phyloP scores from a whole-genome alignment of 2,329 filamentous ascomycete species.

The Aspergillus novofumigatus region DNA sequence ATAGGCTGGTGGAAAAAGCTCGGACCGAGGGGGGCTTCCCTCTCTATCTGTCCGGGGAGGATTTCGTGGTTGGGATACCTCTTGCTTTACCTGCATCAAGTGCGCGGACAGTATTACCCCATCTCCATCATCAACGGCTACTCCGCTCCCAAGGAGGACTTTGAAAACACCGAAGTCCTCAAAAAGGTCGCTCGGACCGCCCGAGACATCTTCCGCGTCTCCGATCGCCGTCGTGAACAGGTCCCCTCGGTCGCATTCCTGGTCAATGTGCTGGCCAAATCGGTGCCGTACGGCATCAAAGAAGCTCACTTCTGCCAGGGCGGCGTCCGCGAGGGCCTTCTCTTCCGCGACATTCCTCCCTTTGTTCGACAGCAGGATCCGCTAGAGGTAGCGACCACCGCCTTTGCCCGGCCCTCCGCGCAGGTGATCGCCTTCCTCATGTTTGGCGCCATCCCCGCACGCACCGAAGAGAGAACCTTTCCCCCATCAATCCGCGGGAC shows the following conservation, averaged over 20 bases:
- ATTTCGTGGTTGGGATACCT: slow-evolving; percentile 83
- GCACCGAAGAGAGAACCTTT: slow-evolving; percentile 14
- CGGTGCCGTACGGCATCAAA: slow-evolving; percentile 62
- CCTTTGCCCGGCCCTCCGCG: slow-evolving; percentile 46
- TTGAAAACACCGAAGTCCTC: slow-evolving; percentile 23
- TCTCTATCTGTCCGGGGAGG: slow-evolving; percentile 84
- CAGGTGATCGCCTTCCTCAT: slow-evolving; percentile 47
- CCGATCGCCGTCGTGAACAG: slow-evolving; percentile 69
- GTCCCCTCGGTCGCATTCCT: slow-evolving; percentile 79
- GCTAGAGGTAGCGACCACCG: slow-evolving; percentile 56
- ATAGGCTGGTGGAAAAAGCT: slow-evolving; percentile 44
- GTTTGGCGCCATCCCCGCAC: slow-evolving; percentile 43
- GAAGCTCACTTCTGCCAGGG: slow-evolving; percentile 78
- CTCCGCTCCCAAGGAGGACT: slow-evolving; percentile 46
- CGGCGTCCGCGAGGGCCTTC: slow-evolving; percentile 77
- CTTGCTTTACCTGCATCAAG: slow-evolving; percentile 69
- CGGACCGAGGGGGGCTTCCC: slow-evolving; percentile 52
- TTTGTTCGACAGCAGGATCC: slow-evolving; percentile 62
- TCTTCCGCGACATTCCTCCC: slow-evolving; percentile 61
- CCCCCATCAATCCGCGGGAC: slow-evolving; percentile 23
- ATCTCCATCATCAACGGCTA: slow-evolving; percentile 78
- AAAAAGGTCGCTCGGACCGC: slow-evolving; percentile 25
- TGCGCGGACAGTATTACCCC: slow-evolving; percentile 64
- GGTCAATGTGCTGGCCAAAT: slow-evolving; percentile 64
- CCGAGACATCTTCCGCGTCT: slow-evolving; percentile 62